Base-by-base conservation (phyloP, 768 basidiomycete genomes). In the Cystobasidium ongulense region DNA sequence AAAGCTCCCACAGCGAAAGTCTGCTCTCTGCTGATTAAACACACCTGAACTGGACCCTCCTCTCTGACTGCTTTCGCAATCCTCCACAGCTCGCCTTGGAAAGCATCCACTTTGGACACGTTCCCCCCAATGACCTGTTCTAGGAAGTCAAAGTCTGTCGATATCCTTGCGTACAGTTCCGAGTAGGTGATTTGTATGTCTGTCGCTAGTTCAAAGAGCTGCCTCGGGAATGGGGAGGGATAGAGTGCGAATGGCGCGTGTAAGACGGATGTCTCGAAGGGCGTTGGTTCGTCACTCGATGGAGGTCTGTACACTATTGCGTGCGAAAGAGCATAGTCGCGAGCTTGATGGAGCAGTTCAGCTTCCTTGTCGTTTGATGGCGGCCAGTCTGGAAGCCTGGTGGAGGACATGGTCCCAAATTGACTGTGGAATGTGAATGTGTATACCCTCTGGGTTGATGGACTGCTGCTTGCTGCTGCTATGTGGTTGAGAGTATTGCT, bases 171-270 rank as follows among this genome's bases (percentile, higher is more conserved):
- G 79, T 99, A 99, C 1, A 98, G 83, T 0, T 85, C 83, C 81
- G 97, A 95, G 81, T 94, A 98, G 0, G 86, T 80, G 1, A 84
- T 84, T 79, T 97, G 94, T 1, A 98, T 80, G 46, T 81, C 80
- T 72, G 85, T 81, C 0, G 90, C 91, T 23, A 84, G 83, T 1
- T 85, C 77, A 79, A 94, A 96, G 17, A 90, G 82, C 1, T 80
- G 70, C 17, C 88, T 85, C 0, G 95, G 93, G 76, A 96, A 86
- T 0, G 93, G 91, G 0, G 91, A 87, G 0, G 96, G 95, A 77
- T 93, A 86, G 46, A 99, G 84, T 0, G 94, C 86, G 75, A 97
- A 82, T 0, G 96, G 96, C 0, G 93, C 94, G 79, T 96, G 90
- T 76, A 94, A 90, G 0, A 88, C 88, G n/a, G 88, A 86, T 13